Evolutionary conservation across 345 rosid genomes (phyloP), one percentile per base, ranked within the genome.

Genomic region (Citrus unshiu): DNA sequence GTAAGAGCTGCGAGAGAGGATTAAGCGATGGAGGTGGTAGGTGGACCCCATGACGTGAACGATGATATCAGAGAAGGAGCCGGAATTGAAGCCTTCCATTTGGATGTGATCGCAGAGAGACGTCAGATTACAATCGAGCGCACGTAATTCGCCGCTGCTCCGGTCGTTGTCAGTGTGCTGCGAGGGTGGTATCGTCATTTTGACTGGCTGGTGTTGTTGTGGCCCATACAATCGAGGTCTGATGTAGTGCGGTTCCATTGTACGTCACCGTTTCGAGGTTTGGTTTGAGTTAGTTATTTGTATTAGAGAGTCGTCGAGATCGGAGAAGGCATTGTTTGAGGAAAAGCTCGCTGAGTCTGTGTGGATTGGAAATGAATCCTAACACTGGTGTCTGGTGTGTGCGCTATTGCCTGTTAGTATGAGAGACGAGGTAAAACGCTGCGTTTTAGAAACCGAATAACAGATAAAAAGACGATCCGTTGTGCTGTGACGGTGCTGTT

Each of bases 91-190:
- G 49, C 98, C 98, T 70, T 95, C 98, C 68, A 87, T 80, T 66
- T 92, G 97, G 84, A 95, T 90, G 84, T 95, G 98, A 68, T 95
- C 97, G 79, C 99, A 93, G 70, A 95, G 97, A 25, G 97, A 92
- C 75, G 91, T 83, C 68, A 95, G 92, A 76, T 95, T 95, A 79
- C 95, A 95, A 81, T 93, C 96, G 13, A 88, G 85, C 61, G 98
- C 87, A 19, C 93, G 93, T 68, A 93, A 88, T 79, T 95, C 97
- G 75, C 83, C 78, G 77, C 84, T 87, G 85, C 85, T 90, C 83
- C 89, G 87, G 80, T 90, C 98, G 75, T 77, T 91, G 82, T 93
- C 95, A 39, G 90, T 72, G 78, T 80, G 90, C 84, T 86, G 88
- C 71, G 86, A 79, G 30, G 89, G 81, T 58, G 85, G 90, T 54